phyloP scores from a whole-genome alignment of 257 asterid genomes.

The Solanum sejunctum region DNA sequence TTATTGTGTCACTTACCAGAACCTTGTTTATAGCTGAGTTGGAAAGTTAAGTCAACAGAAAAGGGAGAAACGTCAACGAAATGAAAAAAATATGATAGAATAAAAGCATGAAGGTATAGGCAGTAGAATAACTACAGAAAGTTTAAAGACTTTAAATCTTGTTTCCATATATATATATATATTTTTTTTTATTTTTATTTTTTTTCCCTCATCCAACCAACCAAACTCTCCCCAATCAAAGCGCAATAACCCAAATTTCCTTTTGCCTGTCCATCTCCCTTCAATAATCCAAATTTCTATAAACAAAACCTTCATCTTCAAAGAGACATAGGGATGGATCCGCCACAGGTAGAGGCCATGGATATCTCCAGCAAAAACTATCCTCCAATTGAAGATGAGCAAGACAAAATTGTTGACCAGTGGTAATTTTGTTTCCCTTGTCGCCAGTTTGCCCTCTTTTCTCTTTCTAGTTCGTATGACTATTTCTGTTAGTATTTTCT shows the following conservation, averaged over 20 bases:
- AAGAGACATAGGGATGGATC: conserved; percentile 27
- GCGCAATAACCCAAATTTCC: not conserved
- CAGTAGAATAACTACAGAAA: not conserved
- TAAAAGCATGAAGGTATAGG: not conserved
- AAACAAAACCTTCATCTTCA: not conserved
- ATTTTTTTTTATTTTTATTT: too few relatives aligned
- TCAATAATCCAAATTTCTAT: not conserved
- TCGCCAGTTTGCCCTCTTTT: not conserved
- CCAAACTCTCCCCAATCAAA: not conserved
- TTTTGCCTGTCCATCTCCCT: not conserved
- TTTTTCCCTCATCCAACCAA: not conserved
- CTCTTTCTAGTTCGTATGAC: not conserved
- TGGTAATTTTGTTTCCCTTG: conserved; percentile 20
- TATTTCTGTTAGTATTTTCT: not conserved
- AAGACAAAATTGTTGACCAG: conserved; percentile 33
- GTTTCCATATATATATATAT: not conserved
- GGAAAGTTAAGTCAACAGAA: not conserved
- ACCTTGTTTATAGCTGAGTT: not conserved
- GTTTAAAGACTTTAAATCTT: not conserved
- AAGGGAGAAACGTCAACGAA: not conserved
- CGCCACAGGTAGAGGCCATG: conserved; percentile 48
- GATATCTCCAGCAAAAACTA: conserved; percentile 13
- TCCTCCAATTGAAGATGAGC: conserved; percentile 41
- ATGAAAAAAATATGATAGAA: not conserved
- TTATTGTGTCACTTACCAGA: not conserved